Conservation (phyloP, 345 rosid genomes). For the Pistacia vera region DNA sequence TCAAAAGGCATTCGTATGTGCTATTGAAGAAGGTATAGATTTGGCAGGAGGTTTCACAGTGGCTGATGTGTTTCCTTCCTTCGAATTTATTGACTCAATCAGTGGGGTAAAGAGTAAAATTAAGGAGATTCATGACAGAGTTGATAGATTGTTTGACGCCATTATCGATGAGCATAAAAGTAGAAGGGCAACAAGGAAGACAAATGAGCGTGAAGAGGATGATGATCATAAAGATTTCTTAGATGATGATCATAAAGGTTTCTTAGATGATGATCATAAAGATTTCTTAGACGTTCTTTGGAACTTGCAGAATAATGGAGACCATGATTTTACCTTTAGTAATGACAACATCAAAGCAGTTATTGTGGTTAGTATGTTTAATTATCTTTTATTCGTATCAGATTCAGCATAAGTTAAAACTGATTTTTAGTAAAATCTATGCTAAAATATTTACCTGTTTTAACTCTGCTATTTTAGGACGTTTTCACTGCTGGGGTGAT, state of each 20-base stretch:
- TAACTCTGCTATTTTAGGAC: neutral
- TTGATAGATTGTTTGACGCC: conserved; percentile 27
- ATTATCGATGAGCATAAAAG: conserved; percentile 25
- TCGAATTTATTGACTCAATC: conserved; percentile 16
- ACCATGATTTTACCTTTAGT: conserved; percentile 20
- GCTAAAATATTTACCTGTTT: too few species aligned
- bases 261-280: neutral
- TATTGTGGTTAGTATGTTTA: conserved; percentile 27
- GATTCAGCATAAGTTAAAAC: too few species aligned
- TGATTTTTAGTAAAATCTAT: too few species aligned
- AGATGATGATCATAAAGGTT: too few species aligned
- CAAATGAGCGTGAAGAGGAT: neutral
- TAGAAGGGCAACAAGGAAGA: neutral
- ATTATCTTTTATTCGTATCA: too few species aligned
- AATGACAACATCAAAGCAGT: conserved; percentile 36
- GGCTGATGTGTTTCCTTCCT: conserved; percentile 38
- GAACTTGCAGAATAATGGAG: conserved; percentile 21
- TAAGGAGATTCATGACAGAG: conserved; percentile 18
- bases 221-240: too few species aligned
- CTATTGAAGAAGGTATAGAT: too few species aligned
- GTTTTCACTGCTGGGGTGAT: conserved; percentile 21
- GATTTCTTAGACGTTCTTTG: conserved; percentile 45
- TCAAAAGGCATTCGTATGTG: too few species aligned
- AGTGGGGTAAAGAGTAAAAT: conserved; percentile 23
- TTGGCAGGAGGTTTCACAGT: neutral